These are phyloP conservation scores for Trypanosomatidae sp. DNA, from an alignment of 208 protist genomes.

Conservation along the genomic window DNA sequence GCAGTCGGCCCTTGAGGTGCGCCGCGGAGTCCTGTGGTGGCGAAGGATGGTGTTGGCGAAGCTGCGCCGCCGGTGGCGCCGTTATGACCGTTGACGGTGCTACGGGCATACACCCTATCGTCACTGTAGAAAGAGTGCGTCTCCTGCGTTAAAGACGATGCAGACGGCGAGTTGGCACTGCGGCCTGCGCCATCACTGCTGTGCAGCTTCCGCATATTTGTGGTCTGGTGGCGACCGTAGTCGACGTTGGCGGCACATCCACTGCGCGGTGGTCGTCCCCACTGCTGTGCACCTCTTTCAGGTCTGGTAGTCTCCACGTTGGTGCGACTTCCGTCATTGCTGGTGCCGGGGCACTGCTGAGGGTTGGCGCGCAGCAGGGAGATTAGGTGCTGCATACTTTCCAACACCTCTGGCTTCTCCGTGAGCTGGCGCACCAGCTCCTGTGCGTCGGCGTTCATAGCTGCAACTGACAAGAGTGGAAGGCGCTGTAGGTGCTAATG, in stretches of 20 bases:
- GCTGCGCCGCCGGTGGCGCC: background rate
- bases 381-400: constrained; percentile 62
- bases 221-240: background rate
- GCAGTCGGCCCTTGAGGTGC: background rate
- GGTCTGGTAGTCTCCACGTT: background rate
- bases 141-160: constrained; percentile 4
- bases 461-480: background rate
- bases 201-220: background rate
- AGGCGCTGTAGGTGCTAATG: background rate
- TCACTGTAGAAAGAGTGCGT: background rate
- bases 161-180: background rate
- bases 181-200: background rate
- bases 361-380: constrained; percentile 35
- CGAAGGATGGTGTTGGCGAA: background rate
- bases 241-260: constrained; percentile 3
- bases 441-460: constrained; percentile 50
- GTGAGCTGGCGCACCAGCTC: constrained; percentile 68
- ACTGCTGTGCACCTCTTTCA: background rate
- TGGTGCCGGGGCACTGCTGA: background rate
- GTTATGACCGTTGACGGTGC: background rate
- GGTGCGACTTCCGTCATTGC: background rate
- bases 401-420: constrained; percentile 61
- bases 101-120: background rate
- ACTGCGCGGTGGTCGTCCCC: constrained; percentile 15
- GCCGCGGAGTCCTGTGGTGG: background rate